Conservation (phyloP, 1,284 basidiomycete genomes). For the Ganoderma resinaceum region DNA sequence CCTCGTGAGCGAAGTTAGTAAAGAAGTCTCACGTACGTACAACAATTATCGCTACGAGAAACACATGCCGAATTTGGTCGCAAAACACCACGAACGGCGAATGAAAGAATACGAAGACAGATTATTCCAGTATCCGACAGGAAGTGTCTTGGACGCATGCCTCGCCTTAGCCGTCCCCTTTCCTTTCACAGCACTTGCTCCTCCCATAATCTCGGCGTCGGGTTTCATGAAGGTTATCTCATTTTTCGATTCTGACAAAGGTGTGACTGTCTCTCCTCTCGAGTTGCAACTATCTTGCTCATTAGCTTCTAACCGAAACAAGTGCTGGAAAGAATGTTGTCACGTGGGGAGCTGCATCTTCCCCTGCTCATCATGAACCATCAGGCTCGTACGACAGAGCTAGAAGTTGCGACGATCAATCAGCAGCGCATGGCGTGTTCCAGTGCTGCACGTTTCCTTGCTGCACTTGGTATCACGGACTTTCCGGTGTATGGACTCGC, state of each 20-base stretch:
- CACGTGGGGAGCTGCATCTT: not conserved
- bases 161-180: not conserved
- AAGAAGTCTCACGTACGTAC: not conserved
- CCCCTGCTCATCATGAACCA: not conserved
- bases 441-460: constrained; percentile 10
- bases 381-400: not conserved
- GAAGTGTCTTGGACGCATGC: not conserved
- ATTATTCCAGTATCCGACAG: not conserved
- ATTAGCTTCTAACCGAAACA: not conserved
- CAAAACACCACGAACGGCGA: not conserved
- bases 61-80: not conserved
- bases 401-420: not conserved
- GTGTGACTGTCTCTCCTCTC: not conserved
- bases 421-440: constrained; percentile 2
- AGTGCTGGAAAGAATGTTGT: not conserved
- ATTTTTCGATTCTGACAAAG: not conserved
- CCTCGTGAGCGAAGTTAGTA: not conserved
- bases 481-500: constrained; percentile 12
- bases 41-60: not conserved
- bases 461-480: constrained; percentile 9
- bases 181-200: not conserved
- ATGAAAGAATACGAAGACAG: not conserved
- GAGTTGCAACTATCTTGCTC: not conserved
- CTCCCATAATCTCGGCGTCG: no score
- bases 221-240: not conserved